Percentiles rank a stretch among this genome's conserved stretches.
Conservation (phyloP, 1,139 yeast species). For the Nadsonia commutata region DNA sequence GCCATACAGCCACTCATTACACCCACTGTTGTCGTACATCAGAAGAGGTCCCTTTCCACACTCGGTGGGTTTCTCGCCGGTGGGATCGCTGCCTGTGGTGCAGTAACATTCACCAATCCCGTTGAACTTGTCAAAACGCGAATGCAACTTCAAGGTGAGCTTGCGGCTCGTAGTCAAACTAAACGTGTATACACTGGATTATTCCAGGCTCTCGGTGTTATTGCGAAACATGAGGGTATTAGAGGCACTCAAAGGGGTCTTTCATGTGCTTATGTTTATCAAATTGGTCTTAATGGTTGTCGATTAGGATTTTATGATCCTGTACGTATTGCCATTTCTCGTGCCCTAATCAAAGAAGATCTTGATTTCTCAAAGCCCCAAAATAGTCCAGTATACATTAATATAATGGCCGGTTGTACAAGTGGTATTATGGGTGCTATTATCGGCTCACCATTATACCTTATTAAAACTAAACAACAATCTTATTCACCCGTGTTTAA, state of each 20-base stretch:
- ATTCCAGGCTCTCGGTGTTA: constrained; percentile 66
- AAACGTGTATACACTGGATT: constrained; percentile 64
- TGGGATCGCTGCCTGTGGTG: constrained; percentile 93
- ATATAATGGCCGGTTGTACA: constrained; percentile 67
- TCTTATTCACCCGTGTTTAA: constrained; percentile 55
- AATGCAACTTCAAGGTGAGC: constrained; percentile 93
- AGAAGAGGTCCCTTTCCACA: constrained; percentile 17
- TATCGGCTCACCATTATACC: constrained; percentile 78
- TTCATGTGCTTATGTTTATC: constrained; percentile 49
- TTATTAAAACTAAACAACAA: constrained; percentile 93
- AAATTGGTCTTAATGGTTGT: constrained; percentile 82
- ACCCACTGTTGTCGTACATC: not conserved
- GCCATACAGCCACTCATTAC: too few relatives aligned
- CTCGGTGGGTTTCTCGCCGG: constrained; percentile 86
- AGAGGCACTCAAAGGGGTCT: constrained; percentile 83
- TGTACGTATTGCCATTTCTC: constrained; percentile 44
- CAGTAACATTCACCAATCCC: constrained; percentile 93
- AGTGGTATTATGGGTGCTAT: constrained; percentile 88
- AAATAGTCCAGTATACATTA: constrained; percentile 35
- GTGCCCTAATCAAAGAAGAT: constrained; percentile 14
- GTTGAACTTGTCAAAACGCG: constrained; percentile 85
- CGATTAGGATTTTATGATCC: constrained; percentile 93
- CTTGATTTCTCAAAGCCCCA: constrained; percentile 39
- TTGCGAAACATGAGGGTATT: constrained; percentile 69
- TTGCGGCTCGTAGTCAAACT: constrained; percentile 38